Evolutionary conservation across 2,329 filamentous ascomycete genomes (phyloP), one percentile per base, ranked within the genome.

Genomic region (Zasmidium angulare): DNA sequence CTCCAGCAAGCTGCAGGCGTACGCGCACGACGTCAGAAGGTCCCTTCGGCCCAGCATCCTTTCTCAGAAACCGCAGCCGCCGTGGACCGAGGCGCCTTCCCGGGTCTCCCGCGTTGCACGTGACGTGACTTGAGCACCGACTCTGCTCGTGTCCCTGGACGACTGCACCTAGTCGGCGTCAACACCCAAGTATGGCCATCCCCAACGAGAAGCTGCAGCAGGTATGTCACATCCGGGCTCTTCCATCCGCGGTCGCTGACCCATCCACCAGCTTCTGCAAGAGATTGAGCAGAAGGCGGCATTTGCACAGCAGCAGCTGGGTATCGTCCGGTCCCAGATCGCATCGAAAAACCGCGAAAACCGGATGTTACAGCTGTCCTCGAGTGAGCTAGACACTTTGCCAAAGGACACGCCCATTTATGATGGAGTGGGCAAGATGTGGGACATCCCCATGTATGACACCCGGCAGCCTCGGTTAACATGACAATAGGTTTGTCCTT

Each of bases 341-440:
- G 84, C 87, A 7, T 82, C 86, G 61, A 96, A 96, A 78, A 90
- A 93, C 75, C 87, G 93, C 59, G 93, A 98, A 74, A 87, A 89
- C 72, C 91, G 95, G 48, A 86, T 97, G 77, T 83, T 96, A 46
- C 90, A 96, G 75, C 80, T 99, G 65, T 98, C 93, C 1, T 84
- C 89, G 36, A 90, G 84, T 64, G 95, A 99, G 77, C 82, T 98
- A 52, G 84, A 86, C n/a, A 83, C 85, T 6, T 78, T 99, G 61
- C 89, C 92, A 2, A 74, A 84, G 19, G 84, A 88, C 50, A 95
- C 91, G 0, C 88, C 88, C 29, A 86, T 96, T 24, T 99, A 98
- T 71, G 93, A 98, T 77, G 93, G 93, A 4, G 89, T 98, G 11
- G 95, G 95, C 53, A 99, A 98, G 79, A 98, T 99, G 95, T 97